phyloP scores from a whole-genome alignment of 805 yeast species.

The Metschnikowia amazonensis region DNA sequence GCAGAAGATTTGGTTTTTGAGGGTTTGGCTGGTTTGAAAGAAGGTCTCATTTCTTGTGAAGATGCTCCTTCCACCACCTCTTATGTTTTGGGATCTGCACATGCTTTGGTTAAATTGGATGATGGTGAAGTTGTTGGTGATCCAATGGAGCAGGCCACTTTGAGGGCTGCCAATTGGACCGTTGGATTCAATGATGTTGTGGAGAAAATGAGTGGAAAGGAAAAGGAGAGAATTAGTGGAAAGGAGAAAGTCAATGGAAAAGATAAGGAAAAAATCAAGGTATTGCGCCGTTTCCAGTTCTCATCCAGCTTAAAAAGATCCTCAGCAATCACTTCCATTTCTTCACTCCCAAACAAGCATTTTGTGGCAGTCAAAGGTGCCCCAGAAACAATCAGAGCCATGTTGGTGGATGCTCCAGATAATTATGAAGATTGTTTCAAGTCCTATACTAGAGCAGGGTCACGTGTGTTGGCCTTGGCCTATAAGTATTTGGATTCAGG shows the following conservation, averaged over 20 bases:
- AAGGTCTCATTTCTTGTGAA: constrained; percentile 45
- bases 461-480: constrained; percentile 94
- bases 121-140: constrained; percentile 98
- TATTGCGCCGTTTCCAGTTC: constrained; percentile 93
- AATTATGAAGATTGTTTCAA: constrained; percentile 83
- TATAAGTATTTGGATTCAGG: constrained; percentile 63
- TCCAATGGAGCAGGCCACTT: constrained; percentile 97
- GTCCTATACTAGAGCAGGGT: constrained; percentile 90
- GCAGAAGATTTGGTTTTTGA: constrained; percentile 96
- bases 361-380: constrained; percentile 95
- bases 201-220: constrained; percentile 38
- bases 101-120: constrained; percentile 89
- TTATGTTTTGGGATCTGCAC: constrained; percentile 86
- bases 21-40: constrained; percentile 83
- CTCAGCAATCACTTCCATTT: constrained; percentile 67
- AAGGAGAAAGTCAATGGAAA: constrained; percentile 24
- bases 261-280: constrained; percentile 54
- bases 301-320: constrained; percentile 95
- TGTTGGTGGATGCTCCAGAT: constrained; percentile 68
- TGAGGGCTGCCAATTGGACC: constrained; percentile 81
- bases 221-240: constrained; percentile 52
- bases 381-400: constrained; percentile 86
- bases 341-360: constrained; percentile 42
- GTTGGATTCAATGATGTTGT: constrained; percentile 75
- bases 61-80: constrained; percentile 70